Conservation (phyloP, 23 red algal species). For the Pyropia haitanensis region DNA sequence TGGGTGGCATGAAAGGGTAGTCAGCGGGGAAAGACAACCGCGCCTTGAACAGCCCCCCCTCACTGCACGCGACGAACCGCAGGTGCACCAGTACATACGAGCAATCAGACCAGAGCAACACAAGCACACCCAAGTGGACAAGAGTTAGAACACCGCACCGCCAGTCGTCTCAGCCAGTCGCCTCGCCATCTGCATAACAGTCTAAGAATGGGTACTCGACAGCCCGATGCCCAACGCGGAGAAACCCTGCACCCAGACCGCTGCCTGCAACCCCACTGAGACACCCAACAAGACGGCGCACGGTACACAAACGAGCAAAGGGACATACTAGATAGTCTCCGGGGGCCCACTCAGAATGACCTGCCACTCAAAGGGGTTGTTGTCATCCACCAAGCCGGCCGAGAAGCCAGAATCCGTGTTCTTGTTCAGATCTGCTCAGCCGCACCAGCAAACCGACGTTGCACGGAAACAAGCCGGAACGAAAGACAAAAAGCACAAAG, state of each 20-base stretch:
- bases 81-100: background rate
- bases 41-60: constrained; percentile 93
- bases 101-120: background rate
- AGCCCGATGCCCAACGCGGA: too few species aligned
- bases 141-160: too few species aligned
- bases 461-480: background rate
- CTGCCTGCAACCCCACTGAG: background rate
- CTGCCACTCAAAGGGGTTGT: constrained; percentile 95
- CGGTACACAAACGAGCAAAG: background rate
- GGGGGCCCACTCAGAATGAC: constrained; percentile 87
- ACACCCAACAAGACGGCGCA: background rate
- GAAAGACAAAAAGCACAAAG: background rate
- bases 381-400: constrained; percentile 90
- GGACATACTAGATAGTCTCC: constrained; percentile 86
- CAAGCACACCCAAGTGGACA: background rate
- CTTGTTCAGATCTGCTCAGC: constrained; percentile 80
- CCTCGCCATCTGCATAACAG: too few species aligned
- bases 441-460: background rate
- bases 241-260: too few species aligned
- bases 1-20: constrained; percentile 92
- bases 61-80: constrained; percentile 19
- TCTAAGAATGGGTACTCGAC: too few species aligned
- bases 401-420: constrained; percentile 82
- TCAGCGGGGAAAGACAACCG: constrained; percentile 88
- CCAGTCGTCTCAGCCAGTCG: too few species aligned